phyloP scores from a whole-genome alignment of 2,329 filamentous ascomycete genomes.

The Ascochyta viciae-villosae region DNA sequence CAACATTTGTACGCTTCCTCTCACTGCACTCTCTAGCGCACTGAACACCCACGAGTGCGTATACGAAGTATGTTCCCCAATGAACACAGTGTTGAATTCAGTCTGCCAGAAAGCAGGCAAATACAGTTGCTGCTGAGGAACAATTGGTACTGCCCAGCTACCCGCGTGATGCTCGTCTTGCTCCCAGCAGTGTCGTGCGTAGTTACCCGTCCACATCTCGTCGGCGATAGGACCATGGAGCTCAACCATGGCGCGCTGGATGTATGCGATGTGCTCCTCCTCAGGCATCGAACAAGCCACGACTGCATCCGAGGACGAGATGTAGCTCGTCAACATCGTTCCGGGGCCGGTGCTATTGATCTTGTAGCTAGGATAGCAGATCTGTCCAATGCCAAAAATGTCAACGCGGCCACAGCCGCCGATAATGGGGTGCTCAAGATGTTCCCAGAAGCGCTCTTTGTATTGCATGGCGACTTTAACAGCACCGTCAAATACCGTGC shows the following conservation, averaged over 20 bases:
- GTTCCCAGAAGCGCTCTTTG: conserved; percentile 65
- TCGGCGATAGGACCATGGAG: conserved; percentile 65
- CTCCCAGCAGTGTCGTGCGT: conserved; percentile 68
- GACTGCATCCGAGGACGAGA: conserved; percentile 50
- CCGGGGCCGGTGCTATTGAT: conserved; percentile 65
- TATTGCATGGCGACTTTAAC: conserved; percentile 70
- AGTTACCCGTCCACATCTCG: conserved; percentile 68
- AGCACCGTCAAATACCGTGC: conserved; percentile 53
- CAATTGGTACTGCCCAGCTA: conserved; percentile 64
- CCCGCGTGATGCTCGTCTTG: conserved; percentile 65
- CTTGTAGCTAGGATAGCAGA: conserved; percentile 72
- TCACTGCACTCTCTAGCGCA: conserved; percentile 68
- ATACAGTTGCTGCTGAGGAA: conserved; percentile 71
- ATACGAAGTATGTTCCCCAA: conserved; percentile 69
- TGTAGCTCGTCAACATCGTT: conserved; percentile 64
- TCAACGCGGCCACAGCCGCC: conserved; percentile 67
- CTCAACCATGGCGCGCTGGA: conserved; percentile 68
- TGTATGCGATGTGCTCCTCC: conserved; percentile 66
- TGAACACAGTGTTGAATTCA: conserved; percentile 69
- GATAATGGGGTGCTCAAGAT: conserved; percentile 60
- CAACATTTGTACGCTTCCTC: conserved; percentile 67
- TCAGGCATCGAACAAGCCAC: conserved; percentile 58
- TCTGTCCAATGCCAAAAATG: conserved; percentile 63
- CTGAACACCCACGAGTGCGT: conserved; percentile 72
- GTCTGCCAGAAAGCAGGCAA: conserved; percentile 73